These are phyloP conservation scores for Carex cristatella DNA, from an alignment of 176 grass and related monocot species.

Conservation along the genomic window DNA sequence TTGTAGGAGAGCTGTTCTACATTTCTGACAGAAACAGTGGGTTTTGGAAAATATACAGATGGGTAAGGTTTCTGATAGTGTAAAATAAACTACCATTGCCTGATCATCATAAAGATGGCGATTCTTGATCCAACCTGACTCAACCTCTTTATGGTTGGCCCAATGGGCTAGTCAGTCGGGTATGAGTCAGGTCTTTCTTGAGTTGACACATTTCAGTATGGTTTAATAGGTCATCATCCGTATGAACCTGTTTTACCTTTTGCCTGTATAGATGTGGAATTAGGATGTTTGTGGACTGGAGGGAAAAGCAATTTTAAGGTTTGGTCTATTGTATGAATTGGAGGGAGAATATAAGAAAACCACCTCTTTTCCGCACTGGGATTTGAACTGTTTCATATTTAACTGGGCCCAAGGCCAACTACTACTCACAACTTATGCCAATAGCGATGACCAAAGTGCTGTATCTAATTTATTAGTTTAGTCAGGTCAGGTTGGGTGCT, in stretches of 20 bases:
- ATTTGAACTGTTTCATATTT: background rate
- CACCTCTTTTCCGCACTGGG: background rate
- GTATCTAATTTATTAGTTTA: background rate
- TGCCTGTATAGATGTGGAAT: background rate
- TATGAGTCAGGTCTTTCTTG: background rate
- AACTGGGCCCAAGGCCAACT: background rate
- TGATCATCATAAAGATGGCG: background rate
- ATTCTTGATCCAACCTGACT: background rate
- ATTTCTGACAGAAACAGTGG: constrained; percentile 77
- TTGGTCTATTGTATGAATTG: background rate
- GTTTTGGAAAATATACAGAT: constrained; percentile 97
- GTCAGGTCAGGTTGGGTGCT: background rate
- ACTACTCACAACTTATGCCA: background rate
- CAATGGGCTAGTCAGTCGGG: background rate
- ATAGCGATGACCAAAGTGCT: background rate
- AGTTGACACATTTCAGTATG: background rate
- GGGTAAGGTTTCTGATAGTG: constrained; percentile 42
- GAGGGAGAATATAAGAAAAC: background rate
- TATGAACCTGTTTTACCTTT: background rate
- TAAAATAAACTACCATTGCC: background rate
- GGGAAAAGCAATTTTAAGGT: background rate
- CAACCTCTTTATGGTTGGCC: background rate
- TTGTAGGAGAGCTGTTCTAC: constrained; percentile 88
- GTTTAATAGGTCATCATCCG: background rate
- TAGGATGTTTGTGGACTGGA: background rate